A percentile compares a stretch with the other conserved stretches of the same genome.
Evolutionary conservation across 768 basidiomycete species (phyloP).

Genomic region (Lactarius evosmus): DNA sequence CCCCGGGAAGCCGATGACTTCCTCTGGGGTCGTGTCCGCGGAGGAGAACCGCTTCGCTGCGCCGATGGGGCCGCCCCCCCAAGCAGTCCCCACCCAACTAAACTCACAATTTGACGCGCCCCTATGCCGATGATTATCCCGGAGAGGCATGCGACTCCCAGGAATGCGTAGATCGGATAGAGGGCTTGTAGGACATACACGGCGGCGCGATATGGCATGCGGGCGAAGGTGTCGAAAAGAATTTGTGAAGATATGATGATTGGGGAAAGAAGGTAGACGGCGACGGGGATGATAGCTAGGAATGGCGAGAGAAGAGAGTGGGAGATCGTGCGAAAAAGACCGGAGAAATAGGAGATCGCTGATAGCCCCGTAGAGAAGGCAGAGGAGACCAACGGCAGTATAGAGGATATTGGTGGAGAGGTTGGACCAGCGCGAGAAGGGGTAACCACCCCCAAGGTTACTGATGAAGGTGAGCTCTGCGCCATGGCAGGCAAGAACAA

Average conservation of each 20-base stretch:
- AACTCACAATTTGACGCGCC: constrained; percentile 17
- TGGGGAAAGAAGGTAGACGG: constrained; percentile 17
- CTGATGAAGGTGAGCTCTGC: constrained; percentile 1
- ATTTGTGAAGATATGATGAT: constrained; percentile 20
- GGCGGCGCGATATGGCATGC: constrained; percentile 17
- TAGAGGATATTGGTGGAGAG: constrained; percentile 13
- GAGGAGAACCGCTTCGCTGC: constrained; percentile 10
- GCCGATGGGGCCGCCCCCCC: background rate
- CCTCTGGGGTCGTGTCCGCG: constrained; percentile 14
- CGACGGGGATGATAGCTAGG: constrained; percentile 7
- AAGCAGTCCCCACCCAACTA: constrained; percentile 17
- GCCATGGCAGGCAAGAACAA: constrained; percentile 10
- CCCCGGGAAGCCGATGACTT: constrained; percentile 13
- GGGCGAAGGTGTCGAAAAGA: constrained; percentile 14
- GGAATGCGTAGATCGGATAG: constrained; percentile 27
- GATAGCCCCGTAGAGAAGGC: background rate
- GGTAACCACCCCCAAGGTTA: background rate
- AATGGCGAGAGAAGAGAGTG: constrained; percentile 5
- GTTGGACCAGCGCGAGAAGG: constrained; percentile 2
- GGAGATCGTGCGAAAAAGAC: background rate
- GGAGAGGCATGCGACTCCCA: constrained; percentile 23
- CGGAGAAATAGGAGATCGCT: background rate
- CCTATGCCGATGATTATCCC: constrained; percentile 22
- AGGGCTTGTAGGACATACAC: constrained; percentile 16
- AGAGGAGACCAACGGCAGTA: constrained; percentile 6